Percentiles rank a stretch among this genome's conserved stretches.
Evolutionary conservation across 805 yeast species (phyloP).

Genomic region (Wilhelminamyces savonicus): DNA sequence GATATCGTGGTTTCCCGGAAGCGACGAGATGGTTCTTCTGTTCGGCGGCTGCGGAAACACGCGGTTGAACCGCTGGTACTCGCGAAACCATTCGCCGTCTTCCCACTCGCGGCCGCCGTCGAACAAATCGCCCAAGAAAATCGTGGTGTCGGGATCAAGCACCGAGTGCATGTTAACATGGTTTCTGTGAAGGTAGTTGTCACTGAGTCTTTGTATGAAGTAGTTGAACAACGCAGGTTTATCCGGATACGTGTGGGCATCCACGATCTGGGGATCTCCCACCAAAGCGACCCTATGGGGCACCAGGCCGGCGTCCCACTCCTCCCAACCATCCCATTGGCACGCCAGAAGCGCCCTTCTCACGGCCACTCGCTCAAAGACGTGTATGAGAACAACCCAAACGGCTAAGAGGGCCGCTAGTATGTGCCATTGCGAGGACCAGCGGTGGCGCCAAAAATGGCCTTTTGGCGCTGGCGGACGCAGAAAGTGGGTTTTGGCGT

Average conservation of each 20-base stretch:
- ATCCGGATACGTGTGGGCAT: slow-evolving; percentile 78
- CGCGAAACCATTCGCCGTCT: slow-evolving; percentile 60
- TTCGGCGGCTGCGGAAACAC: slow-evolving; percentile 58
- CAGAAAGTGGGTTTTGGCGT: too few species aligned
- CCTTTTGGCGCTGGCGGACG: too few species aligned
- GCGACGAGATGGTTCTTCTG: slow-evolving; percentile 28
- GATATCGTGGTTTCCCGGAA: slow-evolving; percentile 95
- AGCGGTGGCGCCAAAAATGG: too few species aligned
- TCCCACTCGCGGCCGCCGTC: slow-evolving; percentile 94
- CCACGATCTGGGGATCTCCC: slow-evolving; percentile 95
- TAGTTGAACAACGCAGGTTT: slow-evolving; percentile 45
- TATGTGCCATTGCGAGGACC: neutral
- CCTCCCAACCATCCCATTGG: slow-evolving; percentile 64
- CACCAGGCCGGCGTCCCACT: slow-evolving; percentile 34
- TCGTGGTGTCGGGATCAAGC: slow-evolving; percentile 67
- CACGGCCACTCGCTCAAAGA: slow-evolving; percentile 26
- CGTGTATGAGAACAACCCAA: slow-evolving; percentile 25
- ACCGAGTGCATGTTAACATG: slow-evolving; percentile 50
- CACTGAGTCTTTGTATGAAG: slow-evolving; percentile 59
- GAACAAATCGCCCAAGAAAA: slow-evolving; percentile 86
- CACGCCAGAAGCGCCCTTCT: slow-evolving; percentile 11
- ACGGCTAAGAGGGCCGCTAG: slow-evolving; percentile 6
- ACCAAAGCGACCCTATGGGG: slow-evolving; percentile 52
- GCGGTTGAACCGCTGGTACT: slow-evolving; percentile 57
- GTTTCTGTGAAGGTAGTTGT: slow-evolving; percentile 75